phyloP scores from a whole-genome alignment of 805 yeast genomes.

The Lipomyces kockii region DNA sequence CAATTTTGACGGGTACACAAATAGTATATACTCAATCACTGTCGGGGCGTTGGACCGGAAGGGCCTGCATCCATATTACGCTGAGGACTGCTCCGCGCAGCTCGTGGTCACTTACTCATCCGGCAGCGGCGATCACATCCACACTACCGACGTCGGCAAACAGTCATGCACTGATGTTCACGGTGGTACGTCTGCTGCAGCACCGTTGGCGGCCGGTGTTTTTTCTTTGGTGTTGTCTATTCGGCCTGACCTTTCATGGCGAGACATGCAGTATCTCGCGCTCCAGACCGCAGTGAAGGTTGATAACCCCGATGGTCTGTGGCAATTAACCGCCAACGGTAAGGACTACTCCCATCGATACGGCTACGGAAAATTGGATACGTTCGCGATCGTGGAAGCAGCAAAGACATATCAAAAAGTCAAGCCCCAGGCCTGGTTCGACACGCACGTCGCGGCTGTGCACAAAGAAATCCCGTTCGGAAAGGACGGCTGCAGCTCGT shows the following conservation, averaged over 20 bases:
- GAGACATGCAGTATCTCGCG: conserved; percentile 88
- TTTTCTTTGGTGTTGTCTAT: conserved; percentile 80
- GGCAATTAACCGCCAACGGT: conserved; percentile 73
- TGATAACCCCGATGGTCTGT: conserved; percentile 66
- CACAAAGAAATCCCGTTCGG: conserved; percentile 40
- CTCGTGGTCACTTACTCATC: conserved; percentile 92
- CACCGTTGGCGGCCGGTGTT: conserved; percentile 97
- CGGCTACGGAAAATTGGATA: conserved; percentile 93
- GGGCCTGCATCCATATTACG: conserved; percentile 84
- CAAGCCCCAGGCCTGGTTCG: conserved; percentile 89
- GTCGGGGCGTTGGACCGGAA: conserved; percentile 90
- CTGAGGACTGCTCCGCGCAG: conserved; percentile 94
- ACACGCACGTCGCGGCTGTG: conserved; percentile 52
- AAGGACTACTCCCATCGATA: conserved; percentile 78
- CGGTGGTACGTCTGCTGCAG: conserved; percentile 99
- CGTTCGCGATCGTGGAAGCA: conserved; percentile 68
- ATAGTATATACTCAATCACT: conserved; percentile 91
- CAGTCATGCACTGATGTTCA: conserved; percentile 80
- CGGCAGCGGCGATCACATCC: conserved; percentile 80
- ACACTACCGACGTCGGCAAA: conserved; percentile 59
- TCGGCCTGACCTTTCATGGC: conserved; percentile 90
- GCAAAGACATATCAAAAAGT: conserved; percentile 81
- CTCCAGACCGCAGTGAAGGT: conserved; percentile 73
- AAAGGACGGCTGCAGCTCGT: conserved; percentile 45
- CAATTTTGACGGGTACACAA: conserved; percentile 96